These are phyloP conservation scores for Lignosus rhinocerotis DNA, from an alignment of 1,284 basidiomycete genomes.

Conservation along the genomic window DNA sequence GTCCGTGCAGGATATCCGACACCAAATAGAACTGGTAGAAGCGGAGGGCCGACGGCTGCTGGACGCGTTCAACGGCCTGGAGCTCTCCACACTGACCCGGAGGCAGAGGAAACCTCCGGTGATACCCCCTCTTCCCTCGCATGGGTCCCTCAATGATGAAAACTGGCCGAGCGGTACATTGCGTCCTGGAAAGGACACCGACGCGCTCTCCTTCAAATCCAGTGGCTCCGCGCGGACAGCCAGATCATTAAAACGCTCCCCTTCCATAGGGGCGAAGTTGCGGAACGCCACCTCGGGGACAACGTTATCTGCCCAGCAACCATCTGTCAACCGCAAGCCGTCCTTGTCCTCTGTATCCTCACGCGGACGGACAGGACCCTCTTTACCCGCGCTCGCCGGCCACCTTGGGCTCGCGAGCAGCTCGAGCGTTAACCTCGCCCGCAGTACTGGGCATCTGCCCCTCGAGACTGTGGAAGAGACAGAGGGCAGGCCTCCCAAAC, in stretches of 20 bases:
- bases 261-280: conserved; percentile 39
- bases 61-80: conserved; percentile 75
- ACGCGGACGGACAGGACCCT: conserved; percentile 30
- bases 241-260: conserved; percentile 39
- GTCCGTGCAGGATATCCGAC: conserved; percentile 59
- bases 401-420: conserved; percentile 40
- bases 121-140: conserved; percentile 23
- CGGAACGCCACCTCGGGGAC: conserved; percentile 29
- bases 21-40: conserved; percentile 66
- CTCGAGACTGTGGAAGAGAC: conserved; percentile 53
- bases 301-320: conserved; percentile 29
- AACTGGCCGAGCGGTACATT: conserved; percentile 22
- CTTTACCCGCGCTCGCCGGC: conserved; percentile 22
- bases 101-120: conserved; percentile 41
- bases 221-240: conserved; percentile 48
- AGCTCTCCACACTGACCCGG: conserved; percentile 64
- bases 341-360: conserved; percentile 53
- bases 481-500: conserved; percentile 28
- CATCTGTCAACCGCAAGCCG: conserved; percentile 42
- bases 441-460: conserved; percentile 49
- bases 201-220: conserved; percentile 52
- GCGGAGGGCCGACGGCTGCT: conserved; percentile 65
- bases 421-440: conserved; percentile 47
- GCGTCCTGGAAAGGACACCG: conserved; percentile 36
- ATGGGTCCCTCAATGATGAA: conserved; percentile 17